Evolutionary conservation across 1,139 yeast genomes (phyloP).

Genomic region (Kluyveromyces marxianus): DNA sequence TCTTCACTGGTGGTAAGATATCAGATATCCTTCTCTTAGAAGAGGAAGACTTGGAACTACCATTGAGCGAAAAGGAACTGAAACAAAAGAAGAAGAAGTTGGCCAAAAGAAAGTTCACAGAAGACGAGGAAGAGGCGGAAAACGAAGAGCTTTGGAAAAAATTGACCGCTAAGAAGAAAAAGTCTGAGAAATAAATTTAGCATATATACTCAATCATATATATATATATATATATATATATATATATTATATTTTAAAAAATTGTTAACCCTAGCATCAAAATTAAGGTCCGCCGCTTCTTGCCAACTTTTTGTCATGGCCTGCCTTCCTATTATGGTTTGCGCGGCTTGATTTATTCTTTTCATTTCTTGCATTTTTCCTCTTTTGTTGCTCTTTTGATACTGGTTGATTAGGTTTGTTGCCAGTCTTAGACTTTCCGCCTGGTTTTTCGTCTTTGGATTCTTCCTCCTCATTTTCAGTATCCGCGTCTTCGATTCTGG

Average conservation of each 20-base stretch:
- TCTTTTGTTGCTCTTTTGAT: constrained; percentile 23
- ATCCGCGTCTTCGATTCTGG: neutral
- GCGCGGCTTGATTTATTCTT: constrained; percentile 50
- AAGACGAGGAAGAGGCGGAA: constrained; percentile 11
- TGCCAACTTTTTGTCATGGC: constrained; percentile 49
- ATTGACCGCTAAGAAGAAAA: constrained; percentile 8
- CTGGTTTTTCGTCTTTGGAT: neutral
- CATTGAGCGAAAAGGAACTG: constrained; percentile 11
- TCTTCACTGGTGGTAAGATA: constrained; percentile 71
- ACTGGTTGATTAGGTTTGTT: constrained; percentile 3
- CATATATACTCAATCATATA: neutral
- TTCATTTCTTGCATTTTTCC: constrained; percentile 41
- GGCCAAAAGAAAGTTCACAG: constrained; percentile 11
- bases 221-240: neutral
- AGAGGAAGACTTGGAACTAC: constrained; percentile 20
- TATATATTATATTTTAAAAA: neutral
- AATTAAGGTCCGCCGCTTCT: constrained; percentile 12
- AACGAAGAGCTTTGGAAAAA: constrained; percentile 15
- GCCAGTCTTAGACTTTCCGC: constrained; percentile 13
- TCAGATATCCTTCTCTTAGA: constrained; percentile 46
- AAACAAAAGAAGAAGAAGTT: constrained; percentile 8
- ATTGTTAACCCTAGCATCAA: constrained; percentile 4
- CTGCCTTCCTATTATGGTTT: constrained; percentile 58
- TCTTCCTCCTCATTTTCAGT: neutral
- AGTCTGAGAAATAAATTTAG: neutral